A percentile compares a stretch with the other conserved stretches of the same genome.
Conservation (phyloP, 495 filamentous ascomycete genomes). For the Pseudotulostoma volvatum region DNA sequence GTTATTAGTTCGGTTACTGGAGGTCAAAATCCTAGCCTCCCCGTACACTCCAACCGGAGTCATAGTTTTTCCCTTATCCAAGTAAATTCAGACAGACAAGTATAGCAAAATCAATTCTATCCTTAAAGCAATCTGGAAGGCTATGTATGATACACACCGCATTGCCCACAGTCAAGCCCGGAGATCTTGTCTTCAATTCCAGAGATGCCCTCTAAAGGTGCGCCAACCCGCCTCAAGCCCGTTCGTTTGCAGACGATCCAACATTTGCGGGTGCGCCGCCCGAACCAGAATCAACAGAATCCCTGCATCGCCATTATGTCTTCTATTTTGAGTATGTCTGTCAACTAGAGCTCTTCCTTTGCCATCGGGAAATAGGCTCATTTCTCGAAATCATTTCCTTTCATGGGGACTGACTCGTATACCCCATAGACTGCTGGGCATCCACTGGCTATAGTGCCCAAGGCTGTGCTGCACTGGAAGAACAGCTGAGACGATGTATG, state of each 20-base stretch:
- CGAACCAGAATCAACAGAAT: slow-evolving; percentile 58
- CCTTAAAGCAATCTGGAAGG: no score
- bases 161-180: no score
- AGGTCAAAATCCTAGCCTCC: no score
- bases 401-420: no score
- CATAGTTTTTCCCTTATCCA: no score
- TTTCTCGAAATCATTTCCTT: neutral
- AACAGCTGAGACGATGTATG: slow-evolving; percentile 81
- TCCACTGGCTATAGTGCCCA: slow-evolving; percentile 57
- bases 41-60: no score
- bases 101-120: no score
- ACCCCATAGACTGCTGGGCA: slow-evolving; percentile 72
- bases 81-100: no score
- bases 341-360: no score
- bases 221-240: slow-evolving; percentile 34
- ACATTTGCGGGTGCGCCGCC: slow-evolving; percentile 65
- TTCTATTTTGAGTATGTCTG: slow-evolving; percentile 64
- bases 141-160: no score
- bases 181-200: no score
- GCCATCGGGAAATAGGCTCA: neutral
- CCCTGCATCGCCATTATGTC: slow-evolving; percentile 76
- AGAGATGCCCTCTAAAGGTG: slow-evolving; percentile 38
- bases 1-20: no score
- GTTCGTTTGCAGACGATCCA: slow-evolving; percentile 79
- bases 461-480: slow-evolving; percentile 67